Evolutionary conservation across 2,329 filamentous ascomycete genomes (phyloP).

Genomic region (Aspergillus fructus): DNA sequence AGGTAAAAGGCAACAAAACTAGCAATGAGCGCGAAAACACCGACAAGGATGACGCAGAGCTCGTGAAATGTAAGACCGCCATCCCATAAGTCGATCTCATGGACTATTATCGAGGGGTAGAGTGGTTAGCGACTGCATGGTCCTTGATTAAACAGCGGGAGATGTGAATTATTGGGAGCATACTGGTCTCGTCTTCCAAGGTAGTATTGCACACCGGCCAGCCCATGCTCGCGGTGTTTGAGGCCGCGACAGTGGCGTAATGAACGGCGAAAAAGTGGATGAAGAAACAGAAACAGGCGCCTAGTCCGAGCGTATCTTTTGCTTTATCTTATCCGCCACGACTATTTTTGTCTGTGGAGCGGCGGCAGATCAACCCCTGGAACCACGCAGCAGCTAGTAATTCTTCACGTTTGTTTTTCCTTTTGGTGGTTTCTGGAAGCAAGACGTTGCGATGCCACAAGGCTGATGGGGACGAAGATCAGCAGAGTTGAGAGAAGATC

Average conservation of each 20-base stretch:
- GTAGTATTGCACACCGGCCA: slow-evolving; percentile 54
- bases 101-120: slow-evolving; percentile 29
- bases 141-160: background rate
- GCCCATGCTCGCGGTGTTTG: slow-evolving; percentile 33
- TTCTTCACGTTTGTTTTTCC: slow-evolving; percentile 3
- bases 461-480: background rate
- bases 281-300: slow-evolving; percentile 1
- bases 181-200: slow-evolving; percentile 47
- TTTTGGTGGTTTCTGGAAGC: background rate
- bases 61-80: slow-evolving; percentile 56
- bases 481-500: background rate
- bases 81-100: slow-evolving; percentile 53
- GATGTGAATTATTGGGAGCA: slow-evolving; percentile 1
- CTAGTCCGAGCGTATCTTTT: background rate
- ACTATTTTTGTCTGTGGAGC: slow-evolving; percentile 6
- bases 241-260: background rate
- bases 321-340: slow-evolving; percentile 12
- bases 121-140: slow-evolving; percentile 2
- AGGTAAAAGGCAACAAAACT: slow-evolving; percentile 53
- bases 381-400: background rate
- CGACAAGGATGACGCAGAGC: slow-evolving; percentile 55
- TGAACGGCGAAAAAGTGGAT: slow-evolving; percentile 13
- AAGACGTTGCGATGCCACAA: too few species aligned
- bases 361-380: slow-evolving; percentile 16
- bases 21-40: slow-evolving; percentile 53